Percentiles rank a stretch among this genome's conserved stretches.
Conservation (phyloP, 257 asterid species). For the Solanum verrucosum region DNA sequence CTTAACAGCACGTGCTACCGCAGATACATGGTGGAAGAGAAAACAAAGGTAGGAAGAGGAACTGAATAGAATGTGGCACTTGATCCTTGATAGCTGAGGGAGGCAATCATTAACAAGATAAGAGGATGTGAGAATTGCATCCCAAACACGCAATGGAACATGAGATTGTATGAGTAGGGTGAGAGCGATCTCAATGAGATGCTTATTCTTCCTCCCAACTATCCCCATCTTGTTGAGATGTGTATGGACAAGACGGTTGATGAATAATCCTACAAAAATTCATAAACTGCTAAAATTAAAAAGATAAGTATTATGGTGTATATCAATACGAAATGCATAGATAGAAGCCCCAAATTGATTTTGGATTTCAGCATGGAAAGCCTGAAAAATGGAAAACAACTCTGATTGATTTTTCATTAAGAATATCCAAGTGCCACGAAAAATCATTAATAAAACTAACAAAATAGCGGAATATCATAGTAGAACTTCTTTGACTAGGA, state of each 20-base stretch:
- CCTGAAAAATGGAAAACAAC: background rate
- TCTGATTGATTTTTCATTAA: background rate
- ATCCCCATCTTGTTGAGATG: background rate
- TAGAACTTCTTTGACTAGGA: background rate
- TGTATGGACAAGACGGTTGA: background rate
- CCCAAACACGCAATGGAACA: too few species aligned
- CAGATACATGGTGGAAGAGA: background rate
- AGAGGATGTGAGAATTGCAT: background rate
- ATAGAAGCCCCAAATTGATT: background rate
- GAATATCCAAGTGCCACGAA: background rate
- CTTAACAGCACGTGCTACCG: background rate
- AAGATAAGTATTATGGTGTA: background rate
- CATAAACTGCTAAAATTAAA: background rate
- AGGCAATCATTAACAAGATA: background rate
- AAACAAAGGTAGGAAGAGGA: background rate
- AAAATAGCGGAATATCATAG: background rate
- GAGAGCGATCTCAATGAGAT: background rate
- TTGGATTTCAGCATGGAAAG: background rate
- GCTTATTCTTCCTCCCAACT: background rate
- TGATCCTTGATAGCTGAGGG: background rate
- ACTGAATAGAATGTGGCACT: background rate
- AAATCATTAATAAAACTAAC: background rate
- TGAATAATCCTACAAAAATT: background rate
- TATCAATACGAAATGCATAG: background rate
- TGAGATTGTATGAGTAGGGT: background rate